Base-by-base conservation (phyloP, 2,329 filamentous ascomycete species). In the Phialemoniopsis sp. region DNA sequence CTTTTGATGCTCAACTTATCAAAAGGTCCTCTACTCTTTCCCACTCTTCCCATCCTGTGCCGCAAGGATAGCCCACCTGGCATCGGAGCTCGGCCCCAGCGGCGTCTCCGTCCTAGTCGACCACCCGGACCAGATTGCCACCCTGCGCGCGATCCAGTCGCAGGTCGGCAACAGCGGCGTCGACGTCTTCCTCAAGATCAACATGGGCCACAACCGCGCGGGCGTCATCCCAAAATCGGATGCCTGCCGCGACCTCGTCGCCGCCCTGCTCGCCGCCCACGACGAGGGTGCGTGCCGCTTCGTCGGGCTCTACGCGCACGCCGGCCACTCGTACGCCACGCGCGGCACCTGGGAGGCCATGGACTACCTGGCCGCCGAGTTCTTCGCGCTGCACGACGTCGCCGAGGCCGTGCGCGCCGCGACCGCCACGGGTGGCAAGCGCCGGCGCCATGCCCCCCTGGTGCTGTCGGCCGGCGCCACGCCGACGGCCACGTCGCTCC, bases 391-490 rank as follows among this genome's bases (percentile, higher is more conserved):
- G 5, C 59, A 70, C 39, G 49, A 57, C 6, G 79, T 74, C 1
- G 67, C 73, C 0, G 40, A 49, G 7, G 34, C 32, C 17, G 49
- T 43, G 21, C 33, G 26, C 8, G 12, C n/a, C 8, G 29, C 21
- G 7, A 33, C 33, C 9, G 12, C 13, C 16, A 18, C 13, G 28
- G 19, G 15, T 15, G 32, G 26, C 3, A 7, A 13, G 10, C 13
- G 14, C 16, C 15, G 13, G 5, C 7, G 13, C n/a, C n/a, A n/a
- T n/a, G n/a, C 37, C 17, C 49, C 53, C 4, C 57, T 76, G 13
- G 66, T 80, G 1, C 66, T 91, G 3, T 87, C 82, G 1, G 81
- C 89, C 0, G 87, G 87, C 6, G 87, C 87, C 0, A 88, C 87
- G 14, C 87, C 87, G 0, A 89, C 86, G 0, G 79, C 82, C 2